These are phyloP conservation scores for Senna siamea DNA, from an alignment of 306 rosid species.

Conservation along the genomic window DNA sequence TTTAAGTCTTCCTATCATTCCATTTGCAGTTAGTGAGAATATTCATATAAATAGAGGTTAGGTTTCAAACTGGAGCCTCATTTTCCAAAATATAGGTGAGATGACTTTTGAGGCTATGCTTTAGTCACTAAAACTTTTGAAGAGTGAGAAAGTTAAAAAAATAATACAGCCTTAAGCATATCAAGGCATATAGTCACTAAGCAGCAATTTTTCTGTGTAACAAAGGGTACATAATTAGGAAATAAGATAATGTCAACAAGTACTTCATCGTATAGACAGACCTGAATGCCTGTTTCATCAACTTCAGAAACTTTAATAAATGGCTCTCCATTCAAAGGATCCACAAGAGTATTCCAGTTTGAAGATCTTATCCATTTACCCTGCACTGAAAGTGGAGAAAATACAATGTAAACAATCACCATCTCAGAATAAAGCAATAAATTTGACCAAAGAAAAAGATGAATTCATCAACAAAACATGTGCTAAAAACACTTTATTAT, in stretches of 20 bases:
- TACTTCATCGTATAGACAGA: constrained; percentile 35
- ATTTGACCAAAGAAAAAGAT: constrained; percentile 8
- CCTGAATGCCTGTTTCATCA: constrained; percentile 83
- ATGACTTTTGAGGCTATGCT: constrained; percentile 23
- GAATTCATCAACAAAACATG: constrained; percentile 19
- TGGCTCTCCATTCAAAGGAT: constrained; percentile 95
- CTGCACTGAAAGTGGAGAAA: constrained; percentile 68
- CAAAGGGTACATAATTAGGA: constrained; percentile 29
- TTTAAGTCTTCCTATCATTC: constrained; percentile 14
- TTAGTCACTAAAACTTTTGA: constrained; percentile 30
- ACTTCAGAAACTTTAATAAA: constrained; percentile 91
- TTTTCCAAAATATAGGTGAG: constrained; percentile 16
- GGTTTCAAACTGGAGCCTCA: constrained; percentile 23
- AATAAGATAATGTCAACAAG: constrained; percentile 14
- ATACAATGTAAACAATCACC: constrained; percentile 34
- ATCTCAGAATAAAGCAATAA: constrained; percentile 1
- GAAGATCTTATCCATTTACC: constrained; percentile 86
- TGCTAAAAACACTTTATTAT: background rate
- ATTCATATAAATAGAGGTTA: background rate
- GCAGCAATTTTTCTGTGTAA: constrained; percentile 1
- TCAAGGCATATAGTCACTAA: background rate
- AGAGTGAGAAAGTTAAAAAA: constrained; percentile 7
- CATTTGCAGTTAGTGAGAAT: constrained; percentile 29
- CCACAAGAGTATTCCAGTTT: constrained; percentile 68
- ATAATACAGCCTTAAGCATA: constrained; percentile 16